phyloP scores from a whole-genome alignment of 2,329 filamentous ascomycete species.

The Rhexocercosporidium sp. region DNA sequence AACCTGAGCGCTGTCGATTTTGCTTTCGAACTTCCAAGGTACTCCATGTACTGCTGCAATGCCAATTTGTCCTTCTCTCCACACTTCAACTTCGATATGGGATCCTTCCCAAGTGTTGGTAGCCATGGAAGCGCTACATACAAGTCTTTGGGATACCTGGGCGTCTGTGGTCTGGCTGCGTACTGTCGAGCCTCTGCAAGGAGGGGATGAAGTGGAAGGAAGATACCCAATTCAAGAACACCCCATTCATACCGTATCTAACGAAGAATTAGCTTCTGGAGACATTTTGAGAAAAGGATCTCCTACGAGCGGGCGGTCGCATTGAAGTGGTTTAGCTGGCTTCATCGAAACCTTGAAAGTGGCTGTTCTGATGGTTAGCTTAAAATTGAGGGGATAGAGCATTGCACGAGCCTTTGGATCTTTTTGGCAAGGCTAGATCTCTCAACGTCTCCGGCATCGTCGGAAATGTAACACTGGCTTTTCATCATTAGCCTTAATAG shows the following conservation, averaged over 20 bases:
- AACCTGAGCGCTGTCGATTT: neutral
- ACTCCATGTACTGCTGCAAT: slow-evolving; percentile 16
- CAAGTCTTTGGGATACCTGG: slow-evolving; percentile 4
- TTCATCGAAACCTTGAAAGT: neutral
- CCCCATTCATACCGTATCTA: slow-evolving; percentile 1
- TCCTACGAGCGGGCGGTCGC: neutral
- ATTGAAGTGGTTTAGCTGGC: neutral
- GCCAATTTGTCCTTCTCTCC: slow-evolving; percentile 16
- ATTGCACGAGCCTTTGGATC: neutral
- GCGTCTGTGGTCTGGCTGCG: slow-evolving; percentile 1
- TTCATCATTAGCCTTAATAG: neutral
- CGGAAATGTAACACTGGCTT: neutral
- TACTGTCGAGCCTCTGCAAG: slow-evolving; percentile 18
- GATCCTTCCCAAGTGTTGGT: slow-evolving; percentile 13
- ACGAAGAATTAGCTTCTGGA: neutral
- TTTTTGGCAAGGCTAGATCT: neutral
- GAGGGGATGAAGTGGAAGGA: slow-evolving; percentile 26
- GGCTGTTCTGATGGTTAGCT: neutral
- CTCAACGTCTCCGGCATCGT: neutral
- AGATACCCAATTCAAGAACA: slow-evolving; percentile 20
- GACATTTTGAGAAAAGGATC: neutral
- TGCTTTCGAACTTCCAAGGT: slow-evolving; percentile 16
- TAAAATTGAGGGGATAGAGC: neutral
- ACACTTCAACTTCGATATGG: slow-evolving; percentile 18
- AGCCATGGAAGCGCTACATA: slow-evolving; percentile 14